phyloP scores from a whole-genome alignment of 495 filamentous ascomycete species.

The Aspergillus conjunctus region DNA sequence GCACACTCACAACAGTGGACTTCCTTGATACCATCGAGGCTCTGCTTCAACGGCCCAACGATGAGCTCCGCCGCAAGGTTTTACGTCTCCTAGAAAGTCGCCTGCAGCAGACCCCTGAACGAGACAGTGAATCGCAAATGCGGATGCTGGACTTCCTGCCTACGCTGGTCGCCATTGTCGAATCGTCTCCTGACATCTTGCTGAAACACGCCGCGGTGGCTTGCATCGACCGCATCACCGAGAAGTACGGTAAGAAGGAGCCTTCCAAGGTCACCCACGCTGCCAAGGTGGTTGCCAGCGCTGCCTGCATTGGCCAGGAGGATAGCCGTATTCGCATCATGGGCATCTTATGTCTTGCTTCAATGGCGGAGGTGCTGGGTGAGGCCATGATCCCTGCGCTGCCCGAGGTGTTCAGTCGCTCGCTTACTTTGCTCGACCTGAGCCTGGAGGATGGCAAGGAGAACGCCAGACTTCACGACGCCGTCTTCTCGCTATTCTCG shows the following conservation, averaged over 20 bases:
- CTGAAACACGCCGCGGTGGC: constrained; percentile 80
- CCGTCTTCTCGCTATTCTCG: constrained; percentile 74
- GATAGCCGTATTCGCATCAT: constrained; percentile 74
- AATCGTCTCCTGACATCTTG: constrained; percentile 65
- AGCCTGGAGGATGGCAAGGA: constrained; percentile 57
- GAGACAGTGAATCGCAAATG: constrained; percentile 63
- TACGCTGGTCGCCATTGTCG: constrained; percentile 70
- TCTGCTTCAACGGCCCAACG: constrained; percentile 70
- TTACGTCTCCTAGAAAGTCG: constrained; percentile 76
- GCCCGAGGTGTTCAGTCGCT: constrained; percentile 69
- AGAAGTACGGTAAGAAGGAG: constrained; percentile 90
- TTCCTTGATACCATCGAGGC: constrained; percentile 82
- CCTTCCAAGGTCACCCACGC: constrained; percentile 62
- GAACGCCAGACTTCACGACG: constrained; percentile 71
- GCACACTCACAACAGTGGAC: constrained; percentile 77
- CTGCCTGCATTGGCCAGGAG: constrained; percentile 69
- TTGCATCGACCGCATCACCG: constrained; percentile 87
- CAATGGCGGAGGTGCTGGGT: constrained; percentile 82
- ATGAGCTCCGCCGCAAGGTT: constrained; percentile 74
- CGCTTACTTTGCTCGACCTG: constrained; percentile 65
- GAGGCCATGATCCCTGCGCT: constrained; percentile 82
- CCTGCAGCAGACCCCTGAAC: constrained; percentile 66
- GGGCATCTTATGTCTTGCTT: constrained; percentile 84
- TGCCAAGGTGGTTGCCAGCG: constrained; percentile 73
- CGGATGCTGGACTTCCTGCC: constrained; percentile 78